Base-by-base conservation (phyloP, 2,329 filamentous ascomycete genomes). In the Colletotrichum somersetense region DNA sequence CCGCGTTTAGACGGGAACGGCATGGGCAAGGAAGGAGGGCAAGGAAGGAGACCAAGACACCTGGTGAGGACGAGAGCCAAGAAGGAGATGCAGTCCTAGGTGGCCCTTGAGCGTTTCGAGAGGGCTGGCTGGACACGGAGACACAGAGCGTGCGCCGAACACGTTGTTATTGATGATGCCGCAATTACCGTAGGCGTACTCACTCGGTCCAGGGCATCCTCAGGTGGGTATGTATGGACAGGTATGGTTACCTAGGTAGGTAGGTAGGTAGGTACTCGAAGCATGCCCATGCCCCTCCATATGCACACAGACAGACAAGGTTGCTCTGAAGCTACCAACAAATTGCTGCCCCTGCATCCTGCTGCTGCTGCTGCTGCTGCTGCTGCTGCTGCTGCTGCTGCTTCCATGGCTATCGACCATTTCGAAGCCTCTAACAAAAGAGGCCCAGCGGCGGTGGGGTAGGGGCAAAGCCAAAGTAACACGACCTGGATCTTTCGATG, bases 1-100 rank as follows among this genome's bases (percentile, higher is more conserved):
- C 59, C 70, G 61, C 61, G 59, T 72, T 72, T 61, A 55, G 70
- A 72, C 70, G 70, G 66, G 70, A 72, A 72, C 70, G 70, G 70
- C 66, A 48, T 72, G 35, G 59, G 35, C 38, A 61, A 61, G 61
- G 66, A 48, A 44, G 66, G 66, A 48, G 38, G 55, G 46, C 66
- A 14, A 55, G 40, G 62, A 48, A 7, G 14, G 35, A 57, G n/a
- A 40, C n/a, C 35, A 57, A 57, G 55, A 57, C 55, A 40, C n/a
- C n/a, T 40, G n/a, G 35, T 57, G 55, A 30, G 61, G 61, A 20
- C 35, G 61, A 63, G 23, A 63, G 40, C 48, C 35, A 53, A 52
- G 33, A 53, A 42, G 48, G 23, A 26, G 46, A 63, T 63, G n/a
- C 48, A 42, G 48, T 30, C 20, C 35, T 35, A 30, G 42, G 61